Evolutionary conservation across 108 stramenopile species (phyloP), one percentile per base, ranked within the genome.

Genomic region (Nannochloropsis salina): DNA sequence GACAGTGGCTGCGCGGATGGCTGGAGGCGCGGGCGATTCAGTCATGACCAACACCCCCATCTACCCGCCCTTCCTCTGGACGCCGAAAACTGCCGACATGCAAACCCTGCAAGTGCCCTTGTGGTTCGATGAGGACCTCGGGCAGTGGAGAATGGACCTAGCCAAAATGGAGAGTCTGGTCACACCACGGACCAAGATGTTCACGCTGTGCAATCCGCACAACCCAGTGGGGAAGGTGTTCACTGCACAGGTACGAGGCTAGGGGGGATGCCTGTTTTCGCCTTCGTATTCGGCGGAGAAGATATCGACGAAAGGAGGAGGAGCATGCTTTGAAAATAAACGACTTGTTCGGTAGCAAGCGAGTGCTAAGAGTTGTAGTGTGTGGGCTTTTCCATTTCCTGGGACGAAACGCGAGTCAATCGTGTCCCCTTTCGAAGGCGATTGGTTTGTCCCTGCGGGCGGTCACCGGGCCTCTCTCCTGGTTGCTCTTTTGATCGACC

Each of bases 191-290:
- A 84, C 42, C 8, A 80, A 47, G n/a, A n/a, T 84, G 44, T 45
- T 87, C 41, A 84, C 83, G 87, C 81, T 87, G 41, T 87, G 87
- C 44, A 87, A 87, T 44, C 87, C 87, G 18, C 83, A 87, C 83
- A 87, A 87, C 41, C 87, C 87, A 9, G 87, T 87, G 9, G 87
- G 86, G 44, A 80, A 80, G 41, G 87, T 87, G 9, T 87, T 87
- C 11, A 84, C 83, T 9, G 83, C 42, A 74, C 83, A 84, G 61
- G 61, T 74, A 74, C 61, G 61, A n/a, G 61, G 4, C 20, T 51
- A n/a, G 61, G 61, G 61, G 3, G 61, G 31, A 31, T 31, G 31
- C 31, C 31, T 31, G 31, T 31, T 31, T 31, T 31, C 31, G 31
- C 31, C 31, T 31, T 31, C 31, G 31, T 31, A 31, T 31, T 31